Evolutionary conservation across 2,329 filamentous ascomycete genomes (phyloP).

Genomic region (Aspergillus ochraceoroseus): DNA sequence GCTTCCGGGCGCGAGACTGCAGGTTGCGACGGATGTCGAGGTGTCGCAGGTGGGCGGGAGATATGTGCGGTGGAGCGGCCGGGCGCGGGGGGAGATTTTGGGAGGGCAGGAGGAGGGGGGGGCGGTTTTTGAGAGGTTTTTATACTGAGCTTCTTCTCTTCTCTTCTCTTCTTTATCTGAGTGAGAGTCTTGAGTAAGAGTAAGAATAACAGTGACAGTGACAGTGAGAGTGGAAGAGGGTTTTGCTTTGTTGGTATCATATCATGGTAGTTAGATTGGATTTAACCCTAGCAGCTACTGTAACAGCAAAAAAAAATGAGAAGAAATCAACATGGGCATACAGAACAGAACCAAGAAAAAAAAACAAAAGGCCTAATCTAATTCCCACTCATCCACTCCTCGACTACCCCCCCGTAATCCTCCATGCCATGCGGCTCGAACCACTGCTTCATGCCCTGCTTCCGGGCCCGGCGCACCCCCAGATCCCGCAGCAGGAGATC

Average conservation of each 20-base stretch:
- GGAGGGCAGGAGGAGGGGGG: slow-evolving; percentile 15
- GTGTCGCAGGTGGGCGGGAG: slow-evolving; percentile 14
- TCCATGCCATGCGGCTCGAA: slow-evolving; percentile 37
- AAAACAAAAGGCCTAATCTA: not conserved
- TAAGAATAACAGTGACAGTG: too few species aligned
- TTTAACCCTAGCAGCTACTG: too few species aligned
- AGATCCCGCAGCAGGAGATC: slow-evolving; percentile 64
- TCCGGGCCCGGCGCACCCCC: slow-evolving; percentile 49
- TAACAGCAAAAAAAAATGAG: too few species aligned
- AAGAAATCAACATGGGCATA: too few species aligned
- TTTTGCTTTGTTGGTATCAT: too few species aligned
- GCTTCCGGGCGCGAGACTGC: slow-evolving; percentile 11
- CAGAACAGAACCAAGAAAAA: not conserved
- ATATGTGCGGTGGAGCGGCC: slow-evolving; percentile 26
- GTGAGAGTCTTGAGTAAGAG: too few species aligned
- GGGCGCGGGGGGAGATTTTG: slow-evolving; percentile 13
- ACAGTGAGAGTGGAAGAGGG: not conserved
- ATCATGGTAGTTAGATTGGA: too few species aligned
- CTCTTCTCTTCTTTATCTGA: too few species aligned
- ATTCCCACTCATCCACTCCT: slow-evolving; percentile 35
- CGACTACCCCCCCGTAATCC: slow-evolving; percentile 42
- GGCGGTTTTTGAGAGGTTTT: slow-evolving; percentile 27
- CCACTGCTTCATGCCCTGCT: slow-evolving; percentile 31
- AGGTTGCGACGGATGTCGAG: slow-evolving; percentile 12
- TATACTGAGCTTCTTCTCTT: not conserved